Base-by-base conservation (phyloP, 2,329 filamentous ascomycete genomes). In the Fusarium floridanum region DNA sequence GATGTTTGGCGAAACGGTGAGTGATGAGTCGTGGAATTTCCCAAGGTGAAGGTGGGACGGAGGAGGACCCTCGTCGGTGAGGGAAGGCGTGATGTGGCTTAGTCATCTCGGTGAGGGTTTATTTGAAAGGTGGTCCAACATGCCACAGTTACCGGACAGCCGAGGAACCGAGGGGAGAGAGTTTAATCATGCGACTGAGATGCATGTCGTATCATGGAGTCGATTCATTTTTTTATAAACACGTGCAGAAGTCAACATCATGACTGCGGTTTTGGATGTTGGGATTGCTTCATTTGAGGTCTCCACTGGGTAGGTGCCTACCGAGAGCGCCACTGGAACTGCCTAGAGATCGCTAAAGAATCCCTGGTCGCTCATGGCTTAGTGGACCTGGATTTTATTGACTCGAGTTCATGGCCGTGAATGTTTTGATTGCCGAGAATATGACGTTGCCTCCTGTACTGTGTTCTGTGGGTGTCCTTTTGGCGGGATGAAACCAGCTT, bases 61-160 rank as follows among this genome's bases (percentile, higher is more conserved):
- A 63, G 57, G 57, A 69, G 24, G 24, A 24, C 43, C 55, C 39
- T 36, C 27, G 50, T 73, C 64, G 73, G 73, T 75, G 73, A 70
- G 41, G 56, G 34, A 29, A 12, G 56, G 56, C 22, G 10, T 53
- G n/a, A 29, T 10, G 29, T 20, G 43, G 32, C 64, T 75, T 75
- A 75, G 73, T 75, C 72, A 75, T 60, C 70, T 20, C 39, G 69
- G 66, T 70, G 61, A 63, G 62, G n/a, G 9, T 41, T 59, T 37
- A 22, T 36, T 29, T 14, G n/a, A 20, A 27, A 12, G 32, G 45
- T 50, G 24, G 45, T 29, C 43, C 14, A 24, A 50, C 45, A 27
- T 50, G 45, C 45, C 45, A 17, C 24, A 50, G 24, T 50, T 29
- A 53, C 48, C 48, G 48, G 27, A 32, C 48, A 53, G 17, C 48